Conservation (phyloP, 768 basidiomycete species). For the Stropharia rugosoannulata region DNA sequence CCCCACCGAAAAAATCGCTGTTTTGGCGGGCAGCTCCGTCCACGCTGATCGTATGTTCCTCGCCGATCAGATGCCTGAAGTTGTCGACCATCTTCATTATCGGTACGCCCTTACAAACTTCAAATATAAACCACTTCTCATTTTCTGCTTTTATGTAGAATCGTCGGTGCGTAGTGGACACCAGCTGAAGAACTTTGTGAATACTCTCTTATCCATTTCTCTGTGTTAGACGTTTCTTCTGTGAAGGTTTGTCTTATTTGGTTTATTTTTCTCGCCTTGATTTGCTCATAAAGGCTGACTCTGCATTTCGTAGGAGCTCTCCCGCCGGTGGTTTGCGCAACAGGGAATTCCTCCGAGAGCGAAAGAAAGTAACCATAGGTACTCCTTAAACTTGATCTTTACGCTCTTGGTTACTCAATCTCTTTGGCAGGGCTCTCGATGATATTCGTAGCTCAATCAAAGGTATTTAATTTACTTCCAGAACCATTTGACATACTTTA, state of each 20-base stretch:
- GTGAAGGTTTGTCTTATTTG: conserved; percentile 56
- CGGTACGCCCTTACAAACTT: conserved; percentile 41
- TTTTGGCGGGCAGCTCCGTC: conserved; percentile 88
- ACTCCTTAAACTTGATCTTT: not conserved
- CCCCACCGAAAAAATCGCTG: conserved; percentile 56
- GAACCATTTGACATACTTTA: not conserved
- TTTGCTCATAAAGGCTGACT: not conserved
- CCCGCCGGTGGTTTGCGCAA: conserved; percentile 68
- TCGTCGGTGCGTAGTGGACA: conserved; percentile 57
- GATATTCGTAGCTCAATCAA: conserved; percentile 78
- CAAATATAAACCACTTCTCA: not conserved
- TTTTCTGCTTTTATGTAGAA: conserved; percentile 39
- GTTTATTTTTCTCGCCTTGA: not conserved
- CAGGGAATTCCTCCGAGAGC: conserved; percentile 27
- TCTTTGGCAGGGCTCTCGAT: conserved; percentile 63
- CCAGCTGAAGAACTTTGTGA: not conserved
- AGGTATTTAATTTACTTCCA: conserved; percentile 38
- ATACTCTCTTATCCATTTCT: not conserved
- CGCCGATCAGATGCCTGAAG: conserved; percentile 74
- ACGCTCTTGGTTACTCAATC: not conserved
- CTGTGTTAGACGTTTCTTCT: conserved; percentile 70
- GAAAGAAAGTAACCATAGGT: conserved; percentile 59
- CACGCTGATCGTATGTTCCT: conserved; percentile 79
- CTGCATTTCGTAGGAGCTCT: conserved; percentile 53
- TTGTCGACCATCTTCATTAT: conserved; percentile 81